Base-by-base conservation (phyloP, 2,329 filamentous ascomycete species). In the Tothia fuscella region DNA sequence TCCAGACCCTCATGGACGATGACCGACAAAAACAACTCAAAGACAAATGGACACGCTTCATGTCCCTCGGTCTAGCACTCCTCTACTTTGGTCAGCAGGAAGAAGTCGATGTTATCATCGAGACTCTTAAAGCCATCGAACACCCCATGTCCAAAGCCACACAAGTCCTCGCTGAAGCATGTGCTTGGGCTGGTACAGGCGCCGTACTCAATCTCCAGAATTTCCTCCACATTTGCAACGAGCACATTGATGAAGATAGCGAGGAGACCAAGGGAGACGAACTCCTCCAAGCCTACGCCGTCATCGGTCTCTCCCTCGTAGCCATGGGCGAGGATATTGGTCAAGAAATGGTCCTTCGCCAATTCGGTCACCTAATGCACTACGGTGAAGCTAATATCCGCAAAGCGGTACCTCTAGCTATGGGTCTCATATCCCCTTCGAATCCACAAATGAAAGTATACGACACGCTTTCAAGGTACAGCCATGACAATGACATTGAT, bases 391-490 rank as follows among this genome's bases (percentile, higher is more conserved):
- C 88, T 57, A 96, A 98, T 59, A 98, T 98, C 53, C 82, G 91
- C 48, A 91, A 91, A 57, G 89, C 88, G 16, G 91, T 98, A 22
- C 91, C 91, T 26, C 72, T 98, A 42, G 91, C 91, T 20, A 93
- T 98, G 86, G 93, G 88, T 55, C 74, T 98, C 42, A 81, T 98
- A 57, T 94, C 85, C 64, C 86, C 93, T 10, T 95, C 87, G 66
- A 98, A 98, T 67, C 91, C 91, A 9, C 93, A 98, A 61, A 98
- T 98, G 89, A 98, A 96, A 72, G 84, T 98, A 36, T 98, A 98
- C 67, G 91, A 98, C 61, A 98, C 91, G 1, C 71, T 98, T 9
- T 98, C 91, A 39, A 75, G 91, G 56, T 98, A 98, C 72, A 93
- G 83, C 49, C 91, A 98, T 73, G 91, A 98, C 67, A 98, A 91